phyloP scores from a whole-genome alignment of 2,329 filamentous ascomycete species.

The Aureobasidium sp. region DNA sequence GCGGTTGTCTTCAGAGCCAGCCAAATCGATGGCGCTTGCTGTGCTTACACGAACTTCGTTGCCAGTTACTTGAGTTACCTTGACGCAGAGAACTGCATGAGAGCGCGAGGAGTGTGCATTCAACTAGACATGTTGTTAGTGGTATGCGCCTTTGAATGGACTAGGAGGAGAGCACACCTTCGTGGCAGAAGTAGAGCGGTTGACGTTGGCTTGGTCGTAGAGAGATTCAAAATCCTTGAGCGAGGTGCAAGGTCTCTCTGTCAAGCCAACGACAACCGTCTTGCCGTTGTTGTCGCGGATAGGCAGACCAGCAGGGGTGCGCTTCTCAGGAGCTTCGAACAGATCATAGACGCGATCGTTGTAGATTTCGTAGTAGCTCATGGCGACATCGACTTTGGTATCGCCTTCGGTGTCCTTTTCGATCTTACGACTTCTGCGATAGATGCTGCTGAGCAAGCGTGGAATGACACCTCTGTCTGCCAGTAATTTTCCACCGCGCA shows the following conservation, averaged over 20 bases:
- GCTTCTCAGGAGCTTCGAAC: conserved; percentile 80
- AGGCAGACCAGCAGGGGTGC: conserved; percentile 70
- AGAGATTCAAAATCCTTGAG: conserved; percentile 84
- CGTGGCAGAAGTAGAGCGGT: conserved; percentile 80
- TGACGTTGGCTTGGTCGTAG: conserved; percentile 88
- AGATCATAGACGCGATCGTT: conserved; percentile 93
- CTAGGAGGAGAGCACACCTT: conserved; percentile 45
- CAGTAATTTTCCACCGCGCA: conserved; percentile 83
- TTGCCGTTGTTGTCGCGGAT: conserved; percentile 81
- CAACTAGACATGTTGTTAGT: conserved; percentile 41
- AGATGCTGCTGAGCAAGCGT: conserved; percentile 75
- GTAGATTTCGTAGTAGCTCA: conserved; percentile 96
- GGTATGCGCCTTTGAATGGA: background rate
- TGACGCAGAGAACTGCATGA: conserved; percentile 86
- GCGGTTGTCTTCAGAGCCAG: conserved; percentile 91
- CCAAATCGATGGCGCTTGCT: conserved; percentile 88
- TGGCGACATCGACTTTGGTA: conserved; percentile 63
- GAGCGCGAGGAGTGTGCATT: conserved; percentile 87
- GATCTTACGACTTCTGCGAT: conserved; percentile 76
- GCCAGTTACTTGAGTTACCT: conserved; percentile 68
- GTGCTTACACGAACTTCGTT: conserved; percentile 68
- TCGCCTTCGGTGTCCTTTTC: conserved; percentile 67
- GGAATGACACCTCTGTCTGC: conserved; percentile 85
- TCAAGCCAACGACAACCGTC: conserved; percentile 78
- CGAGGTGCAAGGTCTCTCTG: conserved; percentile 72